Conservation (phyloP, 2,329 filamentous ascomycete genomes). For the Diaporthe humulicola region DNA sequence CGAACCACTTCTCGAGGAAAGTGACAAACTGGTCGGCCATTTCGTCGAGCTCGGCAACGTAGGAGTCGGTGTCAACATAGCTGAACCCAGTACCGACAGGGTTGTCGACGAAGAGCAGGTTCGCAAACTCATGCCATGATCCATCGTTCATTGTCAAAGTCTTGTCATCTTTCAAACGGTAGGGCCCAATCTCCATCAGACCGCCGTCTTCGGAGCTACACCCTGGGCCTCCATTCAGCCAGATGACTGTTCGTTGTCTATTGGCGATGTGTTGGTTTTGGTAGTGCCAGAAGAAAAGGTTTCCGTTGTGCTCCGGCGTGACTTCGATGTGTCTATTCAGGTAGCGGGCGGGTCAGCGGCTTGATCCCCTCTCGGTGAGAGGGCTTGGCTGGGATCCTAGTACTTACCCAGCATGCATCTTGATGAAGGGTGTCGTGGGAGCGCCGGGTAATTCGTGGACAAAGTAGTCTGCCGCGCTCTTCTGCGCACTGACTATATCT, state of each 20-base stretch:
- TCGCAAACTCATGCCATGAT: conserved; percentile 99
- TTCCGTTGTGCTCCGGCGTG: conserved; percentile 85
- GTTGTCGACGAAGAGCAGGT: conserved; percentile 96
- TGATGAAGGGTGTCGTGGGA: conserved; percentile 82
- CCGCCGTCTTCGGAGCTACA: conserved; percentile 98
- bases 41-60: conserved; percentile 84
- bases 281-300: conserved; percentile 99
- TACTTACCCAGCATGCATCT: conserved; percentile 97
- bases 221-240: conserved; percentile 96
- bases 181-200: conserved; percentile 96
- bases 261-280: conserved; percentile 96
- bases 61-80: conserved; percentile 92
- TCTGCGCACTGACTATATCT: conserved; percentile 53
- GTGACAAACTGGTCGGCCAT: conserved; percentile 91
- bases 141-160: conserved; percentile 86
- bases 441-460: conserved; percentile 87
- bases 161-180: conserved; percentile 82
- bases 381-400: not conserved
- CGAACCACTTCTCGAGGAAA: conserved; percentile 94
- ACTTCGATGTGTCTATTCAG: conserved; percentile 87
- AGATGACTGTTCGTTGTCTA: conserved; percentile 89
- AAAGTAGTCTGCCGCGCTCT: conserved; percentile 87
- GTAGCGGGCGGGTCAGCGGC: not conserved
- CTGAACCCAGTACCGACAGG: conserved; percentile 97
- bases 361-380: not conserved